A percentile compares a stretch with the other conserved stretches of the same genome.
phyloP scores from a whole-genome alignment of 306 rosid genomes.

The Sophora flavescens region DNA sequence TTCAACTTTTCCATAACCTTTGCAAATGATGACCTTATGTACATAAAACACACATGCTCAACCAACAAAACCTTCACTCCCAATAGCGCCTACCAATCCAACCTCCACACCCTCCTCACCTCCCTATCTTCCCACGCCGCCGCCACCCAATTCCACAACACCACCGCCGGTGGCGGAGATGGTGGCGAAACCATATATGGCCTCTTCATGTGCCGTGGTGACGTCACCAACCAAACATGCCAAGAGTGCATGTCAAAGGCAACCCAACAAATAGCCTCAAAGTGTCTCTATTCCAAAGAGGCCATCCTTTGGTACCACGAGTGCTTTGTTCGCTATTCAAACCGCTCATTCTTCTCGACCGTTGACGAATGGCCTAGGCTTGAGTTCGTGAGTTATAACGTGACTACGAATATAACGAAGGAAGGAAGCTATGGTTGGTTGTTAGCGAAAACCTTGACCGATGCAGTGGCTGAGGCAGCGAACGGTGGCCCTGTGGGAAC shows the following conservation, averaged over 20 bases:
- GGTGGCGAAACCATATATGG: neutral
- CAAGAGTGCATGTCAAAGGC: neutral
- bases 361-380: constrained; percentile 36
- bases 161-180: neutral
- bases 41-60: constrained; percentile 30
- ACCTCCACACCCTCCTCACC: constrained; percentile 15
- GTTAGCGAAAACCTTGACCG: constrained; percentile 28
- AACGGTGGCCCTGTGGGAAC: neutral
- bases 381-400: neutral
- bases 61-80: constrained; percentile 33
- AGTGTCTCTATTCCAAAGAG: constrained; percentile 2
- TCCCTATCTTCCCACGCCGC: constrained; percentile 1
- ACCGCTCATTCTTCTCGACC: constrained; percentile 29
- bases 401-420: neutral
- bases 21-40: neutral
- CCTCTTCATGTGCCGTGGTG: constrained; percentile 15
- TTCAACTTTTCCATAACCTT: constrained; percentile 1
- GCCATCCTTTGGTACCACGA: constrained; percentile 22
- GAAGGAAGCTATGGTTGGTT: constrained; percentile 18
- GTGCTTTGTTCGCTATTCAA: constrained; percentile 15
- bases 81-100: constrained; percentile 2
- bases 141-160: constrained; percentile 10
- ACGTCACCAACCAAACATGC: neutral
- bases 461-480: constrained; percentile 36
- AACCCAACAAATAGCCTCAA: neutral